These are phyloP conservation scores for Babesia divergens DNA, from an alignment of 169 alveolate species.

Conservation along the genomic window DNA sequence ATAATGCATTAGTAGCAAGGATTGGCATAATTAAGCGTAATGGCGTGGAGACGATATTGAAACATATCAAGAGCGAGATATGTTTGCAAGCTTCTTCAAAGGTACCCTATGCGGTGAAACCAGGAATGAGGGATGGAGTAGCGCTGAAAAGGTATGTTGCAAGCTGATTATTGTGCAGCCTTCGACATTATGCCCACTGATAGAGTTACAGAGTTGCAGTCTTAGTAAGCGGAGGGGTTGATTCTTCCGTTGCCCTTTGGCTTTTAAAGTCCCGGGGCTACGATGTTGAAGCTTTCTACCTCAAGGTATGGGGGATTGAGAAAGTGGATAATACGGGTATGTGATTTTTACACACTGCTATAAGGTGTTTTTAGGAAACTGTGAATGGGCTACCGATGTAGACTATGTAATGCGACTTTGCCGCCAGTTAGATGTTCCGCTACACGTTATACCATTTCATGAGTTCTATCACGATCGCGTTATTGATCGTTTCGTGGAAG, in stretches of 20 bases:
- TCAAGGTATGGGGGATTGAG: constrained; percentile 55
- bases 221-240: constrained; percentile 76
- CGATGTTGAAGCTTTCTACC: constrained; percentile 67
- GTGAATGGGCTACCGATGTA: constrained; percentile 63
- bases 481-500: constrained; percentile 38
- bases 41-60: constrained; percentile 28
- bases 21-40: constrained; percentile 21
- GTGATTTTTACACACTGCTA: neutral
- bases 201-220: constrained; percentile 55
- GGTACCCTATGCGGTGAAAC: too few species aligned
- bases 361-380: constrained; percentile 10
- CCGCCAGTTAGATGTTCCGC: constrained; percentile 43
- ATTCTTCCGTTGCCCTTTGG: constrained; percentile 72
- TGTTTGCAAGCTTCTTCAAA: neutral
- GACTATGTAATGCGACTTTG: constrained; percentile 46
- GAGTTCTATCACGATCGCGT: constrained; percentile 62
- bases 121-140: too few species aligned
- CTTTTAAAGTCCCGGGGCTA: constrained; percentile 65
- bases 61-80: constrained; percentile 40
- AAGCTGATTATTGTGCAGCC: too few species aligned
- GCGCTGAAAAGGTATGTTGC: constrained; percentile 32
- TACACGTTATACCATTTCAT: constrained; percentile 70
- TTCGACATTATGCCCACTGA: neutral
- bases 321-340: constrained; percentile 21
- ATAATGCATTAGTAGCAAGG: neutral